Evolutionary conservation across 2,329 filamentous ascomycete species (phyloP).

Genomic region (Exophiala alcalophila): DNA sequence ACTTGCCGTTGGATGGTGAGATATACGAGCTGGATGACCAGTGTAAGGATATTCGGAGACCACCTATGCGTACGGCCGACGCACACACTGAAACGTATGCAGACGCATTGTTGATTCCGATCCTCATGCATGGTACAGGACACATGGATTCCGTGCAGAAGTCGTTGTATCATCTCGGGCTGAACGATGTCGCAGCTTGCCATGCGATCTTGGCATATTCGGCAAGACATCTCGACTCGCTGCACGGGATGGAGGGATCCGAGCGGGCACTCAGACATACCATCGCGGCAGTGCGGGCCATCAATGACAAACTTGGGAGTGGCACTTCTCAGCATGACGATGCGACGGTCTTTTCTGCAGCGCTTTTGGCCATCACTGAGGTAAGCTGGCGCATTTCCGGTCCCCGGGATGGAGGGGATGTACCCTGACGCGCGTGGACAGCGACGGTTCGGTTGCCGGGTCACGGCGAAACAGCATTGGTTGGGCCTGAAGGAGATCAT

Average conservation of each 20-base stretch:
- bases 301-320: neutral
- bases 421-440: no score
- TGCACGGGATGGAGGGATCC: neutral
- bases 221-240: constrained; percentile 1
- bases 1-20: neutral
- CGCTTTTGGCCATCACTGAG: neutral
- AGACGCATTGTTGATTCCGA: constrained; percentile 2
- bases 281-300: constrained; percentile 1
- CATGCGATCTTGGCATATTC: constrained; percentile 1
- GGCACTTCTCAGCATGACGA: neutral
- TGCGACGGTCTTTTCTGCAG: constrained; percentile 1
- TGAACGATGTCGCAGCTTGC: neutral
- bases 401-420: no score
- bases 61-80: neutral
- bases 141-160: neutral
- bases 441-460: neutral
- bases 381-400: neutral
- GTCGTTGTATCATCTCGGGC: neutral
- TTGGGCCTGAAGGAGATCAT: constrained; percentile 4
- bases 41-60: neutral
- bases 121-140: constrained; percentile 1
- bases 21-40: constrained; percentile 1
- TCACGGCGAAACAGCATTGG: constrained; percentile 2
- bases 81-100: neutral
- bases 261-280: constrained; percentile 1